phyloP scores from a whole-genome alignment of 164 flowering plant genomes.

The Vitis amurensis region DNA sequence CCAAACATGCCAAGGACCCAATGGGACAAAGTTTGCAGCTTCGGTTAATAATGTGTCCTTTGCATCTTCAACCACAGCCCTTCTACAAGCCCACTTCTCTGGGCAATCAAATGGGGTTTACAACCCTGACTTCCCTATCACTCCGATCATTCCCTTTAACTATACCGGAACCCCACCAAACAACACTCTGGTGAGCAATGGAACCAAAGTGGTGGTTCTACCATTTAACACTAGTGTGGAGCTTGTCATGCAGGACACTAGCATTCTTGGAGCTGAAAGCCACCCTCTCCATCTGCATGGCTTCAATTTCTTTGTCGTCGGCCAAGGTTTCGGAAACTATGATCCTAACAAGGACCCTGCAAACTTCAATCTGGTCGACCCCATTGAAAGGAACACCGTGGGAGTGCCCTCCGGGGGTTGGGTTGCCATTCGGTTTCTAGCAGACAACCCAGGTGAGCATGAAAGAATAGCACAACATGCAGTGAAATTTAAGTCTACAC shows the following conservation, averaged over 20 bases:
- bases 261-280: constrained; percentile 35
- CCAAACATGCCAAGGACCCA: constrained; percentile 45
- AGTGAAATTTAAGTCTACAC: too few species aligned
- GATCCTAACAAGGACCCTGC: constrained; percentile 35
- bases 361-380: constrained; percentile 35
- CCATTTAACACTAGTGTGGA: constrained; percentile 29
- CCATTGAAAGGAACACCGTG: constrained; percentile 34
- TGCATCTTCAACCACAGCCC: constrained; percentile 30
- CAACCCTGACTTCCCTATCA: constrained; percentile 19
- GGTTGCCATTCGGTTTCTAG: constrained; percentile 41
- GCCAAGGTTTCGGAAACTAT: constrained; percentile 40
- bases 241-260: constrained; percentile 30
- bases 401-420: constrained; percentile 47
- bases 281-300: constrained; percentile 49
- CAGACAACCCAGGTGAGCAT: constrained; percentile 44
- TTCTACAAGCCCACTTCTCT: constrained; percentile 25
- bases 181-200: constrained; percentile 24
- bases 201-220: constrained; percentile 24
- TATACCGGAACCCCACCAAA: constrained; percentile 31
- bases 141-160: constrained; percentile 14
- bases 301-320: constrained; percentile 38
- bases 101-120: constrained; percentile 21
- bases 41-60: constrained; percentile 38
- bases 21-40: constrained; percentile 38
- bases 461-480: not conserved